phyloP scores from a whole-genome alignment of 148 eudicot species.

The Chenopodium quinoa region DNA sequence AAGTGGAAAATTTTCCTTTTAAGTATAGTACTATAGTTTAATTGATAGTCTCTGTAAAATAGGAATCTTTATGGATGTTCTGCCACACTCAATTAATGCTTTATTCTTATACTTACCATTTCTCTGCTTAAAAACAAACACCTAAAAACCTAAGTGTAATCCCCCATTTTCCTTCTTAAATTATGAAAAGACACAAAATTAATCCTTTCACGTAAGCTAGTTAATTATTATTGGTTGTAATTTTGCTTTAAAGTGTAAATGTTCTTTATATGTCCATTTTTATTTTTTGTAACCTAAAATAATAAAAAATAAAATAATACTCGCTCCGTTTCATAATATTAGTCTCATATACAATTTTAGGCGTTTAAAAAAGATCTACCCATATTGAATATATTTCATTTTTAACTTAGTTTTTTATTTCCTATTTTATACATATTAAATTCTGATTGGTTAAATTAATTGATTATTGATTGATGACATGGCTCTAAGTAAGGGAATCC shows the following conservation, averaged over 20 bases:
- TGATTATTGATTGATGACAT: too few species aligned
- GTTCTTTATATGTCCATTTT: not conserved
- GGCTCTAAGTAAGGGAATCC: too few species aligned
- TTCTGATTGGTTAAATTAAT: too few species aligned
- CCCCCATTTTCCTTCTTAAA: not conserved
- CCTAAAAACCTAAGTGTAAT: slow-evolving; percentile 7
- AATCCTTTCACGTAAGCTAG: slow-evolving; percentile 20
- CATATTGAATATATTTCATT: too few species aligned
- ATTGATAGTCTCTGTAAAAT: slow-evolving; percentile 9
- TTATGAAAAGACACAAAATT: slow-evolving; percentile 16
- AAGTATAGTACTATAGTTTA: not conserved
- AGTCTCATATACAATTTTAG: too few species aligned
- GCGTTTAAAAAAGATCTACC: too few species aligned
- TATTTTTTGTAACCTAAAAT: too few species aligned
- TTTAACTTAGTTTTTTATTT: too few species aligned
- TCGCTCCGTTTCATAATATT: too few species aligned
- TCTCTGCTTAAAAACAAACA: slow-evolving; percentile 26
- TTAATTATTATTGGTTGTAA: not conserved
- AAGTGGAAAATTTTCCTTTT: slow-evolving; percentile 7
- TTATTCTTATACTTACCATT: slow-evolving; percentile 27
- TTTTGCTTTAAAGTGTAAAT: not conserved
- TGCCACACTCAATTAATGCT: slow-evolving; percentile 28
- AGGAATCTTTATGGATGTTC: slow-evolving; percentile 26
- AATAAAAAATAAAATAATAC: too few species aligned
- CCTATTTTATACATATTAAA: too few species aligned